Evolutionary conservation across 306 rosid genomes (phyloP).

Genomic region (Quercus alba): DNA sequence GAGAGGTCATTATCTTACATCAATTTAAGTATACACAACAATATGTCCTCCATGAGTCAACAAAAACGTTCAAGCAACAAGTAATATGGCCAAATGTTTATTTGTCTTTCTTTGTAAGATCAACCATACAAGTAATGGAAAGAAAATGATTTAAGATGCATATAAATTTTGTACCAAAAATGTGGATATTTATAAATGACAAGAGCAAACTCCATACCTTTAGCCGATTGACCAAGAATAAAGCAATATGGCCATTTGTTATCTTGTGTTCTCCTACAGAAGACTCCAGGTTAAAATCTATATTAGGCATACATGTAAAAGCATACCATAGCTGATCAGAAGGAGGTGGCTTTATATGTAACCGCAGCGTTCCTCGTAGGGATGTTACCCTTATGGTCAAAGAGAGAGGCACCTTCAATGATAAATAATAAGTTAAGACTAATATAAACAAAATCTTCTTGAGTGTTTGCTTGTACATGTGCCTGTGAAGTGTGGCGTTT

Average conservation of each 20-base stretch:
- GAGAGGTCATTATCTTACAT: too few relatives aligned
- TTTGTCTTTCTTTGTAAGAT: background rate
- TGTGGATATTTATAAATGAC: background rate
- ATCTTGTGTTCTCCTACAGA: slow-evolving; percentile 83
- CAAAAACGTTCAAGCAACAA: background rate
- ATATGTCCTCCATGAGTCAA: background rate
- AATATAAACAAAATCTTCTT: slow-evolving; percentile 1
- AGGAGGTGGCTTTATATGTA: slow-evolving; percentile 95
- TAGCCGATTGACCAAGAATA: slow-evolving; percentile 60
- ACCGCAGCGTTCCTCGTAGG: slow-evolving; percentile 77
- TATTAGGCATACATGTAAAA: slow-evolving; percentile 90
- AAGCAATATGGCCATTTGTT: slow-evolving; percentile 60
- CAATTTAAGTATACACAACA: background rate
- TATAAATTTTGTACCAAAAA: background rate
- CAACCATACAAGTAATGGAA: background rate
- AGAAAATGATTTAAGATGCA: background rate
- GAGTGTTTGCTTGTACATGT: background rate
- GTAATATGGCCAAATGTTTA: too few relatives aligned
- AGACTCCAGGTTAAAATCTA: slow-evolving; percentile 77
- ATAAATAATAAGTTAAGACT: slow-evolving; percentile 34
- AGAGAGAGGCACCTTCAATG: slow-evolving; percentile 74
- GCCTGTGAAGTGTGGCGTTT: background rate
- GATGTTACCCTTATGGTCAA: slow-evolving; percentile 74
- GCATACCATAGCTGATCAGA: slow-evolving; percentile 85
- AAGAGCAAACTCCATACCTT: slow-evolving; percentile 58